A percentile compares a stretch with the other conserved stretches of the same genome.
Conservation (phyloP, 192 early-diverging fungal genomes). For the Chytriomyces sp. region DNA sequence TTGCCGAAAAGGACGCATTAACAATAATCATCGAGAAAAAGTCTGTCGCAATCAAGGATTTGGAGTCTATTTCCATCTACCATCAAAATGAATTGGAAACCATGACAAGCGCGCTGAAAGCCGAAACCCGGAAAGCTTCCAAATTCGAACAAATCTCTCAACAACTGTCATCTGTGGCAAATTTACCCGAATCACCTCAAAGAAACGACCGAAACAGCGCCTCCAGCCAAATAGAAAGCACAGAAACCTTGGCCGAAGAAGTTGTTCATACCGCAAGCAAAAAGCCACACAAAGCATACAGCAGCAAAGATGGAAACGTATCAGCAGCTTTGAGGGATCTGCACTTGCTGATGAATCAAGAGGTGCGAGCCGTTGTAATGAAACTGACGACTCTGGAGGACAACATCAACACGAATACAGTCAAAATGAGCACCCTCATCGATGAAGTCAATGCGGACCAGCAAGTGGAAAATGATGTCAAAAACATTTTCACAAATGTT, state of each 20-base stretch:
- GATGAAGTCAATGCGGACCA: neutral
- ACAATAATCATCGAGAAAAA: neutral
- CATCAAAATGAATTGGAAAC: conserved; percentile 1
- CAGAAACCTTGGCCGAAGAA: conserved; percentile 24
- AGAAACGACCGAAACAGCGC: neutral
- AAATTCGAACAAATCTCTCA: neutral
- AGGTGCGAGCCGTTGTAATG: conserved; percentile 12
- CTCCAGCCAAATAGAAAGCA: neutral
- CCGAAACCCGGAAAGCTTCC: neutral
- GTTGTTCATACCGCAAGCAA: neutral
- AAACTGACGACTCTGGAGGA: conserved; percentile 6
- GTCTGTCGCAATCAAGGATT: neutral
- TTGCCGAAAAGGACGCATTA: no score
- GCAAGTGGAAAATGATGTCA: conserved; percentile 13
- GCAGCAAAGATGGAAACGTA: neutral
- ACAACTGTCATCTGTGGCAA: neutral
- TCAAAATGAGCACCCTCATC: conserved; percentile 1
- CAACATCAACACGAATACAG: neutral
- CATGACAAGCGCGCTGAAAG: neutral
- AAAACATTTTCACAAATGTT: conserved; percentile 13
- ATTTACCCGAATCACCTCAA: neutral
- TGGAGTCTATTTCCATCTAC: neutral
- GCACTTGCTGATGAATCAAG: neutral
- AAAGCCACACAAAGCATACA: neutral
- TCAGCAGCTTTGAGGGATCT: neutral